Conservation (phyloP, 345 rosid species). For the Turnera subulata region DNA sequence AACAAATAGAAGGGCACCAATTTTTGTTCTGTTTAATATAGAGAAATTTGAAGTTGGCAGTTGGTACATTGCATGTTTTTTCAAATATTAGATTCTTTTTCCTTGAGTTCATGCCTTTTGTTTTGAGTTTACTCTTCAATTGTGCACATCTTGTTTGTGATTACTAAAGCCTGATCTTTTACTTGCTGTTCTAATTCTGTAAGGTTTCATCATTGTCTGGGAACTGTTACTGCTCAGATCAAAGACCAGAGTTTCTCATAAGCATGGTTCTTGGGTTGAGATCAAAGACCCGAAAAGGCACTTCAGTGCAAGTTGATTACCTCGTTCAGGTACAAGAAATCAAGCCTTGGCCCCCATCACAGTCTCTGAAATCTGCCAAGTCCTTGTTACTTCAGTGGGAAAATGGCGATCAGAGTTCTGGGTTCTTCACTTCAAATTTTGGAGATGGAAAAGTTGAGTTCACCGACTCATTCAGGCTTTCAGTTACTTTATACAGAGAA, state of each 20-base stretch:
- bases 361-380: conserved; percentile 39
- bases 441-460: conserved; percentile 65
- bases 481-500: conserved; percentile 46
- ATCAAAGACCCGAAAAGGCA: conserved; percentile 49
- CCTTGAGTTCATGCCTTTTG: background rate
- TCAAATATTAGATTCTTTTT: background rate
- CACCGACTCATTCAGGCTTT: conserved; percentile 55
- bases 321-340: conserved; percentile 50
- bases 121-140: background rate
- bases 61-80: background rate
- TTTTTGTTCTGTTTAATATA: background rate
- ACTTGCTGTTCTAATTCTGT: background rate
- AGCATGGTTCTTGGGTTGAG: conserved; percentile 63
- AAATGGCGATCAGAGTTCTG: conserved; percentile 60
- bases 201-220: background rate
- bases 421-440: conserved; percentile 46
- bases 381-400: conserved; percentile 77
- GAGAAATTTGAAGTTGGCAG: background rate
- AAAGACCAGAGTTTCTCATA: conserved; percentile 12
- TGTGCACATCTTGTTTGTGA: background rate
- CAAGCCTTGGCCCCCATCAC: conserved; percentile 78
- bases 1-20: background rate
- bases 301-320: conserved; percentile 36
- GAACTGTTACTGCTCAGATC: conserved; percentile 18
- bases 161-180: background rate